Percentiles rank a stretch among this genome's conserved stretches.
Evolutionary conservation across 257 asterid genomes (phyloP).

Genomic region (Hygrophila difformis): DNA sequence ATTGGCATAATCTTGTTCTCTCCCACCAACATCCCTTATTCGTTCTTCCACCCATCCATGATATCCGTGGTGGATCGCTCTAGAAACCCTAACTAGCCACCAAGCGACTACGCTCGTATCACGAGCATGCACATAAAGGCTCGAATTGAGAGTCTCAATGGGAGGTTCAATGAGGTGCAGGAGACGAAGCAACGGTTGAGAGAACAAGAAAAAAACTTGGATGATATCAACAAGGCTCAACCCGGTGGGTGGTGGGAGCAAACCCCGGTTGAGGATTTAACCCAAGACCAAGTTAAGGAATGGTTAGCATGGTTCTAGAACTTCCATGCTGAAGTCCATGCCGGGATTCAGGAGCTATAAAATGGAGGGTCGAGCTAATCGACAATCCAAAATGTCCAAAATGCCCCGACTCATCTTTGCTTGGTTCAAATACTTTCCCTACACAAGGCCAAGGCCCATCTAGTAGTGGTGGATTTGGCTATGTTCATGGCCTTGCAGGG

Average conservation of each 20-base stretch:
- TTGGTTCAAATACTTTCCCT: too few relatives aligned
- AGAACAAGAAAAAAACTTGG: neutral
- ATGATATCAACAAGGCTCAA: constrained; percentile 2
- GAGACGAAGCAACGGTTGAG: neutral
- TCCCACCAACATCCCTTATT: neutral
- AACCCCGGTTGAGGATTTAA: constrained; percentile 1
- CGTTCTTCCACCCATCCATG: constrained; percentile 20
- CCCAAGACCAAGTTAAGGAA: constrained; percentile 10
- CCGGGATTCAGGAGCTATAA: neutral
- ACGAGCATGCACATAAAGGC: constrained; percentile 8
- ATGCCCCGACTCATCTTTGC: too few relatives aligned
- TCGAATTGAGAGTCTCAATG: constrained; percentile 4
- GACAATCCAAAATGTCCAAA: too few relatives aligned
- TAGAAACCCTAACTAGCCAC: constrained; percentile 6
- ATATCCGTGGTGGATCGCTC: constrained; percentile 14
- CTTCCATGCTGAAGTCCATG: neutral
- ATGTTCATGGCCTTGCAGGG: too few relatives aligned
- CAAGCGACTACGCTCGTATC: neutral
- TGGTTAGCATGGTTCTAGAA: constrained; percentile 3
- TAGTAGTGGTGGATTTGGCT: too few relatives aligned
- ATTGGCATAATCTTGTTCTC: neutral
- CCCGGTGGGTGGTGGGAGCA: constrained; percentile 18
- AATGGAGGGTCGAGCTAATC: neutral
- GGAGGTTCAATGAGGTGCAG: neutral
- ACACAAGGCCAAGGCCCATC: too few relatives aligned